These are phyloP conservation scores for Phytopythium oedochilum DNA, from an alignment of 352 stramenopile species.

Conservation along the genomic window DNA sequence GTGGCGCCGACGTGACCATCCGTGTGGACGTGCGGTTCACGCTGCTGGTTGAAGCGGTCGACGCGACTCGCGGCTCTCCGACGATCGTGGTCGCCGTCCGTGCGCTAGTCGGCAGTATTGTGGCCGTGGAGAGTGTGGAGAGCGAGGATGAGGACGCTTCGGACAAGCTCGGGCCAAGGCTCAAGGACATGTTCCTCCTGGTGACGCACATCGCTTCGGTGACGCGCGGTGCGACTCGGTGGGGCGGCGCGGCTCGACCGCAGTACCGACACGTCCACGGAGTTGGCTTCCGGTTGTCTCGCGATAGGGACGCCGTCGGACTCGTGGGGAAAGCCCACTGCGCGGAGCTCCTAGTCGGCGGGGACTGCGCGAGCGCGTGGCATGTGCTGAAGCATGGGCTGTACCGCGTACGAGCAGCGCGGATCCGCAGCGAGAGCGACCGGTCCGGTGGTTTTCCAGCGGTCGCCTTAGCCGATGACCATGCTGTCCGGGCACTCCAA, in stretches of 20 bases:
- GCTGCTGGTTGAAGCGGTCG: neutral
- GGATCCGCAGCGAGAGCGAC: constrained; percentile 4
- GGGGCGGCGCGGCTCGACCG: constrained; percentile 3
- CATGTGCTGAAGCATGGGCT: constrained; percentile 24
- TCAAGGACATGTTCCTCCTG: neutral
- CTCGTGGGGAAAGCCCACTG: constrained; percentile 13
- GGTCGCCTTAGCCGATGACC: constrained; percentile 4
- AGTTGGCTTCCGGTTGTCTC: constrained; percentile 16
- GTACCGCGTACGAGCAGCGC: constrained; percentile 23
- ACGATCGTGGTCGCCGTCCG: neutral
- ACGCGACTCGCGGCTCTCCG: neutral
- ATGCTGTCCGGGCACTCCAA: constrained; percentile 9
- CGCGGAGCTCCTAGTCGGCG: constrained; percentile 26
- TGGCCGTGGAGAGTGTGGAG: neutral
- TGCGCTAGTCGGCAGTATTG: neutral
- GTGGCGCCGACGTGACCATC: neutral
- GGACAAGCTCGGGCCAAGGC: neutral
- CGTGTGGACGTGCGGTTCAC: neutral
- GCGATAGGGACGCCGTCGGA: neutral
- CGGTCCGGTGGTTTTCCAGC: constrained; percentile 7
- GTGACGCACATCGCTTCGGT: neutral
- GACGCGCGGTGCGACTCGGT: neutral
- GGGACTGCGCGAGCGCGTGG: constrained; percentile 18
- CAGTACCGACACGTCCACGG: constrained; percentile 36
- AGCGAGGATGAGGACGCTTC: neutral